Evolutionary conservation across 208 protist species (phyloP), one percentile per base, ranked within the genome.

Genomic region (Leptomonas seymouri): DNA sequence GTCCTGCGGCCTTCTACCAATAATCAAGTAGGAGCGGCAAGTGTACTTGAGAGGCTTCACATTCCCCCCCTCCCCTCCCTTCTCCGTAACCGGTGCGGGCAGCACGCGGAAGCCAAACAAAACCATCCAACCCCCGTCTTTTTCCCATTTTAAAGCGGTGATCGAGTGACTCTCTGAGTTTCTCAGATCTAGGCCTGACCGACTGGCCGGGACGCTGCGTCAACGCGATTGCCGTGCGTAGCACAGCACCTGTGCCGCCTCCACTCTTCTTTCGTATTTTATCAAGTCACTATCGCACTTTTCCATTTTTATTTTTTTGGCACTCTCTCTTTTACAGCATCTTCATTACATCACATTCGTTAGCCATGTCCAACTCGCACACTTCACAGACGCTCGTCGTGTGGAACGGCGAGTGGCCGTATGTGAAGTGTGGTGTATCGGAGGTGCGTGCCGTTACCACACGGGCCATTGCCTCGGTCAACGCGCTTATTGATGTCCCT

Each of bases 391-490:
- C 73, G 23, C 48, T 92, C 2, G 56, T 79, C 8, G 67, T 91
- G 30, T 95, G 90, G 87, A 81, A 70, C 27, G 87, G 87, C 11
- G 90, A 95, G 80, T 95, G 90, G 90, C 75, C 76, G 30, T 91
- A 85, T 65, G 84, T 93, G 49, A 85, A 84, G 71, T 69, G 71
- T 3, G 73, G 80, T 11, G 82, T 92, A 12, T 72, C 81, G 12
- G 61, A 80, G 71, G 74, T 80, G 67, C 78, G 87, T 14, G 62
- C 76, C n/a, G 66, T 51, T 16, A 70, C 49, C n/a, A 71, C 59
- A 25, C 20, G 67, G 25, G 60, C 45, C 30, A 64, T 64, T 23
- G 36, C 27, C 45, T 34, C 71, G 34, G 46, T 83, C 18, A 70
- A 36, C 14, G 49, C 51, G 14, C 59, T 81, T 14, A 71, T 91